Percentiles rank a stretch among this genome's conserved stretches.
These are phyloP conservation scores for Schizophyllum commune DNA, from an alignment of 1,284 basidiomycete genomes.

Conservation along the genomic window DNA sequence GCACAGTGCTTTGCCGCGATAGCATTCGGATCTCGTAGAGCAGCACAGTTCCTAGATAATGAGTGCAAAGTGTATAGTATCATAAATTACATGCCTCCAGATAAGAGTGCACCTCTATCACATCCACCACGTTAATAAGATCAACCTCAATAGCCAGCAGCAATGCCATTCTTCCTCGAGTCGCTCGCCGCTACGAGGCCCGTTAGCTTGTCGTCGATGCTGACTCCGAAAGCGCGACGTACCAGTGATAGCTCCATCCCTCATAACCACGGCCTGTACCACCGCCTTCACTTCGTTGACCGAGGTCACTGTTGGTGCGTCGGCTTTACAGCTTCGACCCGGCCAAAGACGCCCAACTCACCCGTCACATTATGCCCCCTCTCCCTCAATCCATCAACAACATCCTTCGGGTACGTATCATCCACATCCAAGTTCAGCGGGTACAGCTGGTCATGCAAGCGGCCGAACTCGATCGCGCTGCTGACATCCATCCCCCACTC, in stretches of 20 bases:
- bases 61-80: too few species aligned
- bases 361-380: constrained; percentile 72
- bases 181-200: constrained; percentile 62
- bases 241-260: constrained; percentile 56
- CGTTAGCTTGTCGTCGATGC: constrained; percentile 3
- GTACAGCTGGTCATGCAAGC: constrained; percentile 90
- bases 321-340: neutral
- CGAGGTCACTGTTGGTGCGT: constrained; percentile 11
- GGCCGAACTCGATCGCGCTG: constrained; percentile 74
- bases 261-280: constrained; percentile 62
- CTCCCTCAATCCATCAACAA: constrained; percentile 47
- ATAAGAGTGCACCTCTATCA: too few species aligned
- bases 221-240: constrained; percentile 16
- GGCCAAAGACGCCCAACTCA: constrained; percentile 21
- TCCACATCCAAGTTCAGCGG: constrained; percentile 65
- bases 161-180: constrained; percentile 78
- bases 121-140: too few species aligned
- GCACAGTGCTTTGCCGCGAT: too few species aligned
- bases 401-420: constrained; percentile 41
- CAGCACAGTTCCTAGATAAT: too few species aligned
- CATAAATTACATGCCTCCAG: too few species aligned
- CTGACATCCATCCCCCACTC: constrained; percentile 78
- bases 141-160: constrained; percentile 57
- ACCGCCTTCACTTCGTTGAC: constrained; percentile 45
- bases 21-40: too few species aligned